Conservation (phyloP, 257 asterid genomes). For the Primulina tabacum region DNA sequence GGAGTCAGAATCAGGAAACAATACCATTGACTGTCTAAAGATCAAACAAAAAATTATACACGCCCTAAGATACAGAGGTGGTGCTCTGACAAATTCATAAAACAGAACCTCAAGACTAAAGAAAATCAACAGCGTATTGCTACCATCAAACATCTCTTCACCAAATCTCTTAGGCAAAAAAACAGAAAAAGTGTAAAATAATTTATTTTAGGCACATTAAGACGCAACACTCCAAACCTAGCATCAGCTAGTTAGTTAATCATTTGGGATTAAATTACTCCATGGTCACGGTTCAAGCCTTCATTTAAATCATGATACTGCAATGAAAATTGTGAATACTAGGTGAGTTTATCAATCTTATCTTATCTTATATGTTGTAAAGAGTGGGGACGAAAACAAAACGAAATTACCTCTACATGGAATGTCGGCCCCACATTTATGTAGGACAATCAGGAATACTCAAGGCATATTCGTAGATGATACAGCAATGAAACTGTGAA, state of each 20-base stretch:
- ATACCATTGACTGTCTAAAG: background rate
- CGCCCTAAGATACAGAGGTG: background rate
- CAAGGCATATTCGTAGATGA: background rate
- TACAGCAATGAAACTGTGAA: background rate
- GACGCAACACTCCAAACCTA: background rate
- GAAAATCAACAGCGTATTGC: background rate
- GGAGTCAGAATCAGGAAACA: constrained; percentile 13
- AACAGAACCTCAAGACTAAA: no score
- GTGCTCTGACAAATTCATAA: background rate
- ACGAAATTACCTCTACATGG: background rate
- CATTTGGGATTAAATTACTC: background rate
- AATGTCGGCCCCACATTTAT: background rate
- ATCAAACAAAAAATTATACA: no score
- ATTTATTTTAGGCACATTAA: background rate
- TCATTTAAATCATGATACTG: background rate
- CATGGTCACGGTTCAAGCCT: constrained; percentile 6
- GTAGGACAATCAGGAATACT: background rate
- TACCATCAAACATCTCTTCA: no score
- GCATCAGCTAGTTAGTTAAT: constrained; percentile 3
- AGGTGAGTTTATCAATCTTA: background rate
- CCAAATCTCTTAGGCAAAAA: background rate
- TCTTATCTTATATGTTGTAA: background rate
- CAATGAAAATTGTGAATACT: background rate
- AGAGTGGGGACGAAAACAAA: background rate
- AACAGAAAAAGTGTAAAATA: background rate